These are phyloP conservation scores for Leishmania turanica DNA, from an alignment of 208 protist genomes.

Conservation along the genomic window DNA sequence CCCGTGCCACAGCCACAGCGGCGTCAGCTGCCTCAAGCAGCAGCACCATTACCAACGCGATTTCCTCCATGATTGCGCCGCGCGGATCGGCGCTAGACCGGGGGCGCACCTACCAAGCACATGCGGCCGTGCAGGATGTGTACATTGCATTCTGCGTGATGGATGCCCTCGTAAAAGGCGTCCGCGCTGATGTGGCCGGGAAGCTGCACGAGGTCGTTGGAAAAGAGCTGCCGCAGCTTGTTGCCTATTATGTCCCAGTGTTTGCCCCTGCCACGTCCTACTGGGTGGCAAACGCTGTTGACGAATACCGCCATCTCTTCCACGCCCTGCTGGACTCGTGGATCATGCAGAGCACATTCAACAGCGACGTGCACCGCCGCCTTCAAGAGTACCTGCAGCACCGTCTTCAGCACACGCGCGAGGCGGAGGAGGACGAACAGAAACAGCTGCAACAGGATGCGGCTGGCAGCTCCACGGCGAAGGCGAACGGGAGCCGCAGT, in stretches of 20 bases:
- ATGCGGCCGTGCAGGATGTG: slow-evolving; percentile 71
- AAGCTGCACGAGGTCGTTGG: slow-evolving; percentile 33
- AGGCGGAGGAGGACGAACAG: slow-evolving; percentile 27
- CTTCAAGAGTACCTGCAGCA: slow-evolving; percentile 70
- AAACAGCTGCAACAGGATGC: not conserved
- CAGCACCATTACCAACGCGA: slow-evolving; percentile 5
- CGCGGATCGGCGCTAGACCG: slow-evolving; percentile 32
- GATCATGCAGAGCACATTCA: slow-evolving; percentile 35
- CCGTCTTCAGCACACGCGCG: slow-evolving; percentile 51
- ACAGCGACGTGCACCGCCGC: slow-evolving; percentile 46
- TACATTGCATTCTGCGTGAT: slow-evolving; percentile 77
- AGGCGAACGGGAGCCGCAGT: not conserved
- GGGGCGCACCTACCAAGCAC: slow-evolving; percentile 53
- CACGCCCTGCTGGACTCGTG: slow-evolving; percentile 72
- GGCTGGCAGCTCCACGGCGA: not conserved
- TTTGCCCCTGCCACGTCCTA: slow-evolving; percentile 29
- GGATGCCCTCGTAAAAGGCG: slow-evolving; percentile 64
- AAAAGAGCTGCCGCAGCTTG: slow-evolving; percentile 58
- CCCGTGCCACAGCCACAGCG: slow-evolving; percentile 14
- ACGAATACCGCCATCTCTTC: slow-evolving; percentile 60
- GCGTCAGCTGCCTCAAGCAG: not conserved
- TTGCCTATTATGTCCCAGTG: slow-evolving; percentile 55
- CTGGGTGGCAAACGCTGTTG: slow-evolving; percentile 46
- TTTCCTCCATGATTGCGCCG: slow-evolving; percentile 11
- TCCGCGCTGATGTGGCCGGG: slow-evolving; percentile 14